Base-by-base conservation (phyloP, 495 filamentous ascomycete species). In the Penicillium coffeae region DNA sequence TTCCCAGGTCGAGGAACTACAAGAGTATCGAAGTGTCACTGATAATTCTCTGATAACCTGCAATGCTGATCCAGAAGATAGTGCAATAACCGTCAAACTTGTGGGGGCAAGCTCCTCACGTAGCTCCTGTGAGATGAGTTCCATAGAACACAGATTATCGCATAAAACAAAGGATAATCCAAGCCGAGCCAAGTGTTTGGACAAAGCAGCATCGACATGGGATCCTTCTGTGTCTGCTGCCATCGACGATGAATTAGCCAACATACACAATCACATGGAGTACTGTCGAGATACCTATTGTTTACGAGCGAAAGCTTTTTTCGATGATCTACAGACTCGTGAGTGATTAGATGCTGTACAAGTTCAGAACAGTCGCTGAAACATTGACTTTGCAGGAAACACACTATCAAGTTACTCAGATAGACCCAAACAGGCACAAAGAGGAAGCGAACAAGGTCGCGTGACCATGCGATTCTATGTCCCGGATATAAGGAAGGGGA, bases 401-500 rank as follows among this genome's bases (percentile, higher is more conserved):
- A 15, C 46, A 21, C 25, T 48, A 12, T 14, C 9, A 41, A 48
- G 15, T 2, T 32, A 34, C 46, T 33, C 13, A 1, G 40, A 42
- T 19, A 35, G 7, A 16, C 40, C 46, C 8, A 48, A 33, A 35
- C 3, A 34, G 37, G 16, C 33, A 42, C 8, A 48, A 18, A 15
- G 37, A 48, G 10, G 25, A 48, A 48, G 46, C 37, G 37, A 41
- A 14, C 36, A 22, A 42, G 46, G 37, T 38, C 25, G 15, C 34
- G 37, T 48, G 12, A 48, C 46, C 8, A 41, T 48, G 8, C 46
- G 38, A 15, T 48, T 48, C 38, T 18, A 48, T 41, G 8, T 34
- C 22, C 46, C 8, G 33, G 37, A 25, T 8, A 21, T 47, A 20
- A 7, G 33, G 25, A 48, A 36, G 37, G 37, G 45, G 37, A 16